Evolutionary conservation across 306 rosid species (phyloP).

Genomic region (Citrullus amarus): DNA sequence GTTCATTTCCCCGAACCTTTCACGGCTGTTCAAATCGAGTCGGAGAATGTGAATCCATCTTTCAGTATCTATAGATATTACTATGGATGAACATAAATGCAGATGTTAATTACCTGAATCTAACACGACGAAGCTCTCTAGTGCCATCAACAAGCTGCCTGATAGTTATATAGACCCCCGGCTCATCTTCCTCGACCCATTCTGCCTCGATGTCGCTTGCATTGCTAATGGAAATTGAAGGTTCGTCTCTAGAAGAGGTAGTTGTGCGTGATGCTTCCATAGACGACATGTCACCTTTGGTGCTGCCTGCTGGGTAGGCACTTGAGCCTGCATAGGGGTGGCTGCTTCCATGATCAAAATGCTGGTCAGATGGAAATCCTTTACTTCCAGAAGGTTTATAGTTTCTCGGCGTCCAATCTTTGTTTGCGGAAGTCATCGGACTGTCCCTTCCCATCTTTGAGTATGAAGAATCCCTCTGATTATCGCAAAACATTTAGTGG

Average conservation of each 20-base stretch:
- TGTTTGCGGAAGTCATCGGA: constrained; percentile 24
- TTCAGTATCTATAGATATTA: not conserved
- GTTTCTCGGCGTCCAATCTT: constrained; percentile 13
- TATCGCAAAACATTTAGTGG: not conserved
- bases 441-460: constrained; percentile 44
- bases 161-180: constrained; percentile 80
- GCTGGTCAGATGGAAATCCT: constrained; percentile 13
- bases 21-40: constrained; percentile 42
- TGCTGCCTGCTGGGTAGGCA: constrained; percentile 12
- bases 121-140: constrained; percentile 74
- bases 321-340: constrained; percentile 18
- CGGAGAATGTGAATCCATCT: not conserved
- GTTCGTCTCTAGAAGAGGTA: constrained; percentile 68
- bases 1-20: constrained; percentile 56
- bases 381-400: constrained; percentile 8
- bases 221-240: constrained; percentile 57
- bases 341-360: constrained; percentile 6
- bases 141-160: constrained; percentile 68
- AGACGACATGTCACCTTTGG: constrained; percentile 19
- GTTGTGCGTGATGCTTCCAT: constrained; percentile 67
- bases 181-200: constrained; percentile 83
- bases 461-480: constrained; percentile 49
- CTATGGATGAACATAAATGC: not conserved
- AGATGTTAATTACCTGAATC: constrained; percentile 56
- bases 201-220: constrained; percentile 65